phyloP scores from a whole-genome alignment of 192 early-diverging fungal species.

The Backusella circina region DNA sequence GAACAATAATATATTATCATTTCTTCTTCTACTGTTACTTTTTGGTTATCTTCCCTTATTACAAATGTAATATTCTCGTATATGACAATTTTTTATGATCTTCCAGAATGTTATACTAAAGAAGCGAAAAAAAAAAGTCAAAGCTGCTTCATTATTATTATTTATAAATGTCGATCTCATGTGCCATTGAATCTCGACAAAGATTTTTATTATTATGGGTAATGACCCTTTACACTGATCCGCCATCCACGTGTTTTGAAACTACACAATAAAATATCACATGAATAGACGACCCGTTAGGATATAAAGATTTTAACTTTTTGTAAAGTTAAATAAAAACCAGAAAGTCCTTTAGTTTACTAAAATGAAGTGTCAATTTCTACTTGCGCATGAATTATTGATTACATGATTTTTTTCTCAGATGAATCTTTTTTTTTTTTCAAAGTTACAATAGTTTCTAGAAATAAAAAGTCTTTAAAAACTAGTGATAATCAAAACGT shows the following conservation, averaged over 20 bases:
- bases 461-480: background rate
- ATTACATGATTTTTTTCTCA: background rate
- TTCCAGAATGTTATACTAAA: background rate
- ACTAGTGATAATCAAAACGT: background rate
- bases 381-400: background rate
- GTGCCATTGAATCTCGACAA: background rate
- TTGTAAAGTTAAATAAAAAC: background rate
- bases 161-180: conserved; percentile 1
- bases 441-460: background rate
- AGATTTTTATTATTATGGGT: background rate
- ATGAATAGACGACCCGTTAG: background rate
- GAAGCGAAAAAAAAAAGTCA: background rate
- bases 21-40: background rate
- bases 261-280: background rate
- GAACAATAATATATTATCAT: background rate
- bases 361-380: background rate
- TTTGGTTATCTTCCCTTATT: background rate
- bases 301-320: background rate
- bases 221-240: background rate
- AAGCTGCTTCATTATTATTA: background rate
- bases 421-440: background rate
- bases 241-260: background rate
- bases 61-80: background rate
- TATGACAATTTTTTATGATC: background rate
- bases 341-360: background rate